phyloP scores from a whole-genome alignment of 1,139 yeast species.

The Insectozyma bohioensis region DNA sequence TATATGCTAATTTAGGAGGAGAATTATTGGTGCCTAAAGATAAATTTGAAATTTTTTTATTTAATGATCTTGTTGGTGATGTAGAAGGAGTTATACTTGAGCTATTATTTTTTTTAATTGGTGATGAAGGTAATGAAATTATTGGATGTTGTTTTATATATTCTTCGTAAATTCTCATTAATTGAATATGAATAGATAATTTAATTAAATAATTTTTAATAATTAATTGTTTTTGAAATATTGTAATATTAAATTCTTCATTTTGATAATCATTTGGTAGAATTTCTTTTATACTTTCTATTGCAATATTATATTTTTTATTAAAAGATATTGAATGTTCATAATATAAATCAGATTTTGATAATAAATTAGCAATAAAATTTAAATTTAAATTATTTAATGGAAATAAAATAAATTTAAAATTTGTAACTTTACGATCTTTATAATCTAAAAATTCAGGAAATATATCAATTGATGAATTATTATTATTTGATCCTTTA shows the following conservation, averaged over 20 bases:
- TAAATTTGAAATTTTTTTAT: conserved; percentile 5
- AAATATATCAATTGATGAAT: conserved; percentile 16
- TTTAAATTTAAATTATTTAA: conserved; percentile 43
- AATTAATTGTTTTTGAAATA: conserved; percentile 45
- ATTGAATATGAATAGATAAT: conserved; percentile 60
- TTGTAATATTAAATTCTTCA: conserved; percentile 16
- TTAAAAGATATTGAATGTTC: conserved; percentile 41
- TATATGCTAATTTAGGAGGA: conserved; percentile 18
- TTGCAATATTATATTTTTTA: conserved; percentile 21
- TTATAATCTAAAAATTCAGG: conserved; percentile 30
- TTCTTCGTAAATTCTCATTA: conserved; percentile 53
- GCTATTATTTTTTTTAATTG: too few species aligned
- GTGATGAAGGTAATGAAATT: too few species aligned
- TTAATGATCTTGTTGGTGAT: conserved; percentile 11
- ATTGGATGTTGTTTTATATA: conserved; percentile 20
- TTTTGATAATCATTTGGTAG: conserved; percentile 19
- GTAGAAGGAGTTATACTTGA: conserved; percentile 9
- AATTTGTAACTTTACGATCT: conserved; percentile 25
- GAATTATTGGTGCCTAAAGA: conserved; percentile 4
- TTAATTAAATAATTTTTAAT: conserved; percentile 47
- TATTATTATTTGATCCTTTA: conserved; percentile 11
- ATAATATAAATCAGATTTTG: conserved; percentile 42
- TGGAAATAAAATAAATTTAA: conserved; percentile 44
- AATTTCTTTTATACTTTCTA: conserved; percentile 18
- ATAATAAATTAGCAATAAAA: conserved; percentile 31